Conservation (phyloP, 495 filamentous ascomycete species). For the Pseudevernia furfuracea region DNA sequence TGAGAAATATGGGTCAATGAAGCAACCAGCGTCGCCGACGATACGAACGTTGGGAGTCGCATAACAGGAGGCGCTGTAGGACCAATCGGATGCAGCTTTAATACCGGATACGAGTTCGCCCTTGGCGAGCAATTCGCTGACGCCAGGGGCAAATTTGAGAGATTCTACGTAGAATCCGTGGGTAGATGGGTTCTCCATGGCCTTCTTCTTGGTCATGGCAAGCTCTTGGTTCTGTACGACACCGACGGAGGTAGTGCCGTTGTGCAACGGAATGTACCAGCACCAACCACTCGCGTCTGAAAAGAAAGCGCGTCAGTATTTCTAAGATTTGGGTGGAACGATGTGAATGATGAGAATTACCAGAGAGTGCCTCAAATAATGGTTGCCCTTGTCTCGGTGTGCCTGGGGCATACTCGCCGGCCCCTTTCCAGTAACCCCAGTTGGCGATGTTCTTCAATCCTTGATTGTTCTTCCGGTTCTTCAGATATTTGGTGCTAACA, state of each 20-base stretch:
- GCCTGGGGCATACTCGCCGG: constrained; percentile 24
- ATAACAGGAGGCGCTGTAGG: constrained; percentile 38
- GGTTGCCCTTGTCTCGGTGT: constrained; percentile 27
- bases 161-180: constrained; percentile 37
- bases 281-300: constrained; percentile 35
- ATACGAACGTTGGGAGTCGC: constrained; percentile 33
- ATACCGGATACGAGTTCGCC: constrained; percentile 32
- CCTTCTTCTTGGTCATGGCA: constrained; percentile 28
- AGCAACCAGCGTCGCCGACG: constrained; percentile 38
- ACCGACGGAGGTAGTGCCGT: constrained; percentile 33
- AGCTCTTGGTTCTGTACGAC: constrained; percentile 33
- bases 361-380: constrained; percentile 34
- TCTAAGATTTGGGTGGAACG: background rate
- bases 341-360: constrained; percentile 17
- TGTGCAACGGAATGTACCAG: constrained; percentile 35
- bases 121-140: constrained; percentile 27
- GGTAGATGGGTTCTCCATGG: constrained; percentile 21
- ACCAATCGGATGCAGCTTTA: constrained; percentile 39
- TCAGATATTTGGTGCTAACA: constrained; percentile 35
- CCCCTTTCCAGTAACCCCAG: constrained; percentile 37
- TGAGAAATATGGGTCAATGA: constrained; percentile 41
- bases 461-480: constrained; percentile 34
- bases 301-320: constrained; percentile 1
- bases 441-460: constrained; percentile 35
- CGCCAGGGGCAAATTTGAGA: constrained; percentile 29